A percentile compares a stretch with the other conserved stretches of the same genome.
Evolutionary conservation across 2,329 filamentous ascomycete species (phyloP).

Genomic region (Boeremia exigua): DNA sequence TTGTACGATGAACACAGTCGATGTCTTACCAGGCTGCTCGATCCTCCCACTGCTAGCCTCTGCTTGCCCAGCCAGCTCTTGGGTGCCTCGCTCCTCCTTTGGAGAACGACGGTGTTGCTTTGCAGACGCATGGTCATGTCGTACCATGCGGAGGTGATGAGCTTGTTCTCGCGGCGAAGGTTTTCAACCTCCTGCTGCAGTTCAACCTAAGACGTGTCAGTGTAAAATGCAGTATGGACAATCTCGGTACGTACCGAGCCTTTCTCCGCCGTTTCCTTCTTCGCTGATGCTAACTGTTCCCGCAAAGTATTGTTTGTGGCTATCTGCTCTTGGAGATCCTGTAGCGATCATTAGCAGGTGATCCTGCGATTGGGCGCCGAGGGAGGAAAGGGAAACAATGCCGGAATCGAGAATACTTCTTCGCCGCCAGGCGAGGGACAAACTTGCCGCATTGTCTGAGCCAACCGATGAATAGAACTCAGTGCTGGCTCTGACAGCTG

Average conservation of each 20-base stretch:
- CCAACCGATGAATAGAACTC: slow-evolving; percentile 22
- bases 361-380: slow-evolving; percentile 12
- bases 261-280: slow-evolving; percentile 44
- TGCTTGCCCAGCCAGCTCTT: slow-evolving; percentile 87
- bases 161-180: slow-evolving; percentile 76
- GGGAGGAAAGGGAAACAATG: slow-evolving; percentile 12
- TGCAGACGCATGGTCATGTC: slow-evolving; percentile 79
- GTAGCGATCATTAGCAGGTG: slow-evolving; percentile 23
- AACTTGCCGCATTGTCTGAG: slow-evolving; percentile 39
- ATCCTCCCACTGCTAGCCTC: slow-evolving; percentile 57
- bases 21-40: slow-evolving; percentile 26
- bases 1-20: background rate
- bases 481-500: slow-evolving; percentile 22
- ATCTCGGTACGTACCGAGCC: slow-evolving; percentile 39
- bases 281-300: slow-evolving; percentile 41
- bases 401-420: slow-evolving; percentile 34
- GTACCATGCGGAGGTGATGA: slow-evolving; percentile 87
- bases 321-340: slow-evolving; percentile 44
- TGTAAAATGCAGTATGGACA: background rate
- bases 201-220: slow-evolving; percentile 31
- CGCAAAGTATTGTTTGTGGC: slow-evolving; percentile 31
- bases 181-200: slow-evolving; percentile 63
- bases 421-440: slow-evolving; percentile 35
- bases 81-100: slow-evolving; percentile 74
- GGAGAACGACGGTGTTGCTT: slow-evolving; percentile 81